Conservation (phyloP, 2,329 filamentous ascomycete species). For the Blastomyces silverae region DNA sequence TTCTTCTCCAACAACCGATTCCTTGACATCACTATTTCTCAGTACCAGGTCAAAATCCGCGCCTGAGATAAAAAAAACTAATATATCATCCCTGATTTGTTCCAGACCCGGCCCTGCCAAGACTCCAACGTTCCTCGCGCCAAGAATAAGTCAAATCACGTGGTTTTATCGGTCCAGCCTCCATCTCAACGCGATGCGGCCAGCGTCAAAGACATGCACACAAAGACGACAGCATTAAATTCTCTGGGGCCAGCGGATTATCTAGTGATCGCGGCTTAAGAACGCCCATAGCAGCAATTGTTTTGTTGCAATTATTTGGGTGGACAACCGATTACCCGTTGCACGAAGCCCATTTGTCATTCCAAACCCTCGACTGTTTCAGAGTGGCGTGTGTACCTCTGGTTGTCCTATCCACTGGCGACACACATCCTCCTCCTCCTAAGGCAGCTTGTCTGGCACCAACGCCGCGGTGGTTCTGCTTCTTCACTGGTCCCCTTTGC, state of each 20-base stretch:
- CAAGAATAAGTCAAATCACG: not conserved
- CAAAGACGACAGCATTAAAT: not conserved
- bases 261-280: not conserved
- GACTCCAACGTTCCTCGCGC: not conserved
- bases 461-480: not conserved
- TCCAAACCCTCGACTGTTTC: conserved; percentile 19
- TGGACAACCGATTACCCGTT: not conserved
- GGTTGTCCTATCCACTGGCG: conserved; percentile 14
- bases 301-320: not conserved
- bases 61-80: not conserved
- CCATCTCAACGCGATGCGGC: not conserved
- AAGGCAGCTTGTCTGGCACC: conserved; percentile 8
- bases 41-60: not conserved
- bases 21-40: not conserved
- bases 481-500: not conserved
- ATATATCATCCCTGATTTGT: not conserved
- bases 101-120: not conserved
- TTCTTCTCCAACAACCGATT: not conserved
- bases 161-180: not conserved
- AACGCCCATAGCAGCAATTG: not conserved
- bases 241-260: not conserved
- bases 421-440: not conserved
- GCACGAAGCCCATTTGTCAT: conserved; percentile 5
- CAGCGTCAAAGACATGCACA: not conserved
- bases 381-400: conserved; percentile 17